phyloP scores from a whole-genome alignment of 768 basidiomycete genomes.

The Cystoderma amianthinum region DNA sequence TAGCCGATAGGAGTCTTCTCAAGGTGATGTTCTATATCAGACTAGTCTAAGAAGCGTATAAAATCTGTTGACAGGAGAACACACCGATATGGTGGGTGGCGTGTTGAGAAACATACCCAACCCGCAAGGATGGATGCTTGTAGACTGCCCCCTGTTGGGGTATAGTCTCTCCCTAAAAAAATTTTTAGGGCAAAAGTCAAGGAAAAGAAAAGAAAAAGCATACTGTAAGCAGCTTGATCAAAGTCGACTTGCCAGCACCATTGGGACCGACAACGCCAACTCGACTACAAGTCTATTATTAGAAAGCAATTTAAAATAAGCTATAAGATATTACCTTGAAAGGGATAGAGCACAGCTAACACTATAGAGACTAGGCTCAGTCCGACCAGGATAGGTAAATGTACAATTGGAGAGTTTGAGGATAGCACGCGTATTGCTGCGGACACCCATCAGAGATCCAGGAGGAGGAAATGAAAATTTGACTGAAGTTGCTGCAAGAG shows the following conservation, averaged over 20 bases:
- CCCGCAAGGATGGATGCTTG: slow-evolving; percentile 90
- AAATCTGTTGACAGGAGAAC: slow-evolving; percentile 5
- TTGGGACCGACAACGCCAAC: slow-evolving; percentile 91
- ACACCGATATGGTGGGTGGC: slow-evolving; percentile 92
- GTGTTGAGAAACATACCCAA: slow-evolving; percentile 97
- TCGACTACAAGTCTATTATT: slow-evolving; percentile 43
- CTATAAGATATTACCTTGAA: too few relatives aligned
- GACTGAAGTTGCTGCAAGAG: slow-evolving; percentile 86
- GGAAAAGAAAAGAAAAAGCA: slow-evolving; percentile 13
- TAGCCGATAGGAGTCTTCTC: slow-evolving; percentile 96
- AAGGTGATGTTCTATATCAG: slow-evolving; percentile 68
- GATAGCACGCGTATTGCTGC: slow-evolving; percentile 93
- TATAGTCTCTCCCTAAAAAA: slow-evolving; percentile 72
- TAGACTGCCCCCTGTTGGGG: slow-evolving; percentile 91
- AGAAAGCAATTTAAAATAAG: slow-evolving; percentile 16
- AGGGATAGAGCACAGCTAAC: slow-evolving; percentile 92
- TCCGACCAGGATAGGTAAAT: slow-evolving; percentile 87
- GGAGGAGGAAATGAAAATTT: slow-evolving; percentile 96
- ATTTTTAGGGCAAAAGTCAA: slow-evolving; percentile 5
- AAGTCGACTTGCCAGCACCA: slow-evolving; percentile 93
- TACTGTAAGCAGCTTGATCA: slow-evolving; percentile 90
- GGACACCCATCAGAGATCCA: slow-evolving; percentile 94
- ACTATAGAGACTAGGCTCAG: slow-evolving; percentile 73
- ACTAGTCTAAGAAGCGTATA: slow-evolving; percentile 8
- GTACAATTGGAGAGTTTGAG: slow-evolving; percentile 89